Evolutionary conservation across 805 yeast genomes (phyloP).

Genomic region (Yarrowia bubula): DNA sequence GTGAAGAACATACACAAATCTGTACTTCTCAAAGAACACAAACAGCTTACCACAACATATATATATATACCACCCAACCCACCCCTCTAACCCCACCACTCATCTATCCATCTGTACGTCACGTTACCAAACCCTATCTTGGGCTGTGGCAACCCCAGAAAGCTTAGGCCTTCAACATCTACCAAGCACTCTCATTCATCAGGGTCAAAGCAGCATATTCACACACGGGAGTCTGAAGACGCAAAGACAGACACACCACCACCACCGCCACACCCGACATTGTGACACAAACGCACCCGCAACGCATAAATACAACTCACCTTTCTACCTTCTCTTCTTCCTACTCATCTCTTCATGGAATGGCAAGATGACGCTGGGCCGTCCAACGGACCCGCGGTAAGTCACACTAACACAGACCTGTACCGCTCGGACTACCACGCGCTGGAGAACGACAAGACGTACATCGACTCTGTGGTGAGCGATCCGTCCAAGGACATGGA

Average conservation of each 20-base stretch:
- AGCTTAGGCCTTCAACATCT: not conserved
- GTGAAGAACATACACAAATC: no score
- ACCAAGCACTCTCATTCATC: no score
- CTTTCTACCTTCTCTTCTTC: not conserved
- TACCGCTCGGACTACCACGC: conserved; percentile 22
- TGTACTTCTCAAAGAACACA: no score
- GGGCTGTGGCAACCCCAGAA: conserved; percentile 18
- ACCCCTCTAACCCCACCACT: not conserved
- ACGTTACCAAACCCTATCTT: conserved; percentile 12
- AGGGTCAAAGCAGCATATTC: not conserved
- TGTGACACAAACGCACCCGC: not conserved
- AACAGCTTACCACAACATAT: no score
- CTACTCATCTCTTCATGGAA: not conserved
- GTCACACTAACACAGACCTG: not conserved
- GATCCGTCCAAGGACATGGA: conserved; percentile 71
- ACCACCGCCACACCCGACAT: not conserved
- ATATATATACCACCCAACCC: no score
- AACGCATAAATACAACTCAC: not conserved
- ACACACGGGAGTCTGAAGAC: not conserved
- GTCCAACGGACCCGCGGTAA: not conserved
- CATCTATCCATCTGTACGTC: not conserved
- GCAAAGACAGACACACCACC: not conserved
- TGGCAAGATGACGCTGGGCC: conserved; percentile 25
- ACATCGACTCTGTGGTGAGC: conserved; percentile 47
- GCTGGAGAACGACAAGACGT: conserved; percentile 30